Conservation (phyloP, 2,329 filamentous ascomycete genomes). For the Clonostachys solani region DNA sequence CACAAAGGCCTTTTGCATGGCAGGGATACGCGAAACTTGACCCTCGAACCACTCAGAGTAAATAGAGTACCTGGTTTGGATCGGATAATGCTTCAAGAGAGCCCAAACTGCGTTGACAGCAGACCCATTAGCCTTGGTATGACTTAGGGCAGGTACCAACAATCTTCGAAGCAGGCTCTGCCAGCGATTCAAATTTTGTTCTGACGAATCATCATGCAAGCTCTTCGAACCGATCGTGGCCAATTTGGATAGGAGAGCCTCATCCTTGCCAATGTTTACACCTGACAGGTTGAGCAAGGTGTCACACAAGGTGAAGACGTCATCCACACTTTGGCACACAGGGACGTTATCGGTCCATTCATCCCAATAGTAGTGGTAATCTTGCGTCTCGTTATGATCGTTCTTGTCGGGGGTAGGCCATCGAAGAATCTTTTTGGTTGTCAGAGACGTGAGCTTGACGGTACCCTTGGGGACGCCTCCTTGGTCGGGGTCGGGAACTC, state of each 20-base stretch:
- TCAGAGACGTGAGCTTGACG: slow-evolving; percentile 55
- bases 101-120: slow-evolving; percentile 84
- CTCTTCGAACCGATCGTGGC: slow-evolving; percentile 80
- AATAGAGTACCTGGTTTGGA: slow-evolving; percentile 74
- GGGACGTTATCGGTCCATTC: slow-evolving; percentile 95
- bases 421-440: slow-evolving; percentile 64
- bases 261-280: slow-evolving; percentile 83
- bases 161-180: slow-evolving; percentile 77
- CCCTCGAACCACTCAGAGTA: slow-evolving; percentile 93
- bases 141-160: slow-evolving; percentile 82
- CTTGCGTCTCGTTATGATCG: slow-evolving; percentile 70
- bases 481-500: slow-evolving; percentile 54
- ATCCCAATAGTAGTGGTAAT: slow-evolving; percentile 94
- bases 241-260: slow-evolving; percentile 73
- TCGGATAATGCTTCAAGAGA: slow-evolving; percentile 74
- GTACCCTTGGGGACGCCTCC: slow-evolving; percentile 64
- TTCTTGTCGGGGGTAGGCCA: slow-evolving; percentile 82
- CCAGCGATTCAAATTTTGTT: slow-evolving; percentile 74
- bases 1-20: slow-evolving; percentile 75
- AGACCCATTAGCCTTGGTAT: slow-evolving; percentile 79
- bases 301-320: slow-evolving; percentile 81
- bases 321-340: slow-evolving; percentile 83
- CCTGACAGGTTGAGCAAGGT: slow-evolving; percentile 83
- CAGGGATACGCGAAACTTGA: slow-evolving; percentile 68
- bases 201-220: slow-evolving; percentile 64